phyloP scores from a whole-genome alignment of 106 monocot genomes.

The Allium cepa region DNA sequence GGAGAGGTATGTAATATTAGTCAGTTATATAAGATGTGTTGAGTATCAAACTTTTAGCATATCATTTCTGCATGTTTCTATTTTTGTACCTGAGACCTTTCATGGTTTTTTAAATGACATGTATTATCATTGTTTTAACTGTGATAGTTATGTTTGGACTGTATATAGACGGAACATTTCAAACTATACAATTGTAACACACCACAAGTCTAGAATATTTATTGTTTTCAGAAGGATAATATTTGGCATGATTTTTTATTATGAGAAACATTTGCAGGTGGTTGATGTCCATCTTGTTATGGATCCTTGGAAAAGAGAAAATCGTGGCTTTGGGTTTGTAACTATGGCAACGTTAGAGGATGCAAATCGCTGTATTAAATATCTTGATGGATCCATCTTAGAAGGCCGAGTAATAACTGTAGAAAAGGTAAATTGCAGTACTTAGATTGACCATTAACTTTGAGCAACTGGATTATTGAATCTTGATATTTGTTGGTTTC shows the following conservation, averaged over 20 bases:
- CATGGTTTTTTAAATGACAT: no score
- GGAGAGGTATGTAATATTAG: conserved; percentile 34
- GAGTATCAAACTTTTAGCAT: not conserved
- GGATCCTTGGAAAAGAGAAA: conserved; percentile 81
- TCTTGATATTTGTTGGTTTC: no score
- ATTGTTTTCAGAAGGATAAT: no score
- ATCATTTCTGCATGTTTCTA: no score
- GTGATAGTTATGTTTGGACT: no score
- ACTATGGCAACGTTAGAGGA: conserved; percentile 58
- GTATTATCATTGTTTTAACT: no score
- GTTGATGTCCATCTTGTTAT: conserved; percentile 62
- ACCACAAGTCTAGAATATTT: no score
- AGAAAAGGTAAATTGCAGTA: conserved; percentile 54
- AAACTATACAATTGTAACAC: no score
- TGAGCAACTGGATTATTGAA: not conserved
- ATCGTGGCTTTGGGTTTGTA: conserved; percentile 91
- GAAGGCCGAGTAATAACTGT: conserved; percentile 93
- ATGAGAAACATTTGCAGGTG: conserved; percentile 28
- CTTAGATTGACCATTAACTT: not conserved
- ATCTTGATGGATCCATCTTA: conserved; percentile 65
- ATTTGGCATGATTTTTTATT: no score
- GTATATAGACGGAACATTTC: no score
- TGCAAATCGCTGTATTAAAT: conserved; percentile 70
- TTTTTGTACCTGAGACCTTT: no score
- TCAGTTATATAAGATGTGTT: not conserved